Conservation (phyloP, 2,329 filamentous ascomycete genomes). For the Talaromyces pinophilus region DNA sequence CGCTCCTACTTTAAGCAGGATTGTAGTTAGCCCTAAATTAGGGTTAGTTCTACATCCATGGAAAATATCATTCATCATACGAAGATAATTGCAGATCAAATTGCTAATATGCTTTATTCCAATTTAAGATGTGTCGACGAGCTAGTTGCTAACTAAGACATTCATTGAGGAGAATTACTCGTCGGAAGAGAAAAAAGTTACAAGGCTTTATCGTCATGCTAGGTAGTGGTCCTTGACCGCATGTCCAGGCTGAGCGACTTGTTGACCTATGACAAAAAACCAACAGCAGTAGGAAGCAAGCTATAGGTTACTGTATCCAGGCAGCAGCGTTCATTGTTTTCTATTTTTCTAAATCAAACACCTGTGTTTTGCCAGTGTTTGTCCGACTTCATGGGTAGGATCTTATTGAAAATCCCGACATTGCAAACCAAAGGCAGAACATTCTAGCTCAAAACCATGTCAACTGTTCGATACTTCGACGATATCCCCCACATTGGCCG, state of each 20-base stretch:
- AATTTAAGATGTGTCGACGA: not conserved
- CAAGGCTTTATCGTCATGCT: not conserved
- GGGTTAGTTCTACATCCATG: not conserved
- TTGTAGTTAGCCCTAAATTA: not conserved
- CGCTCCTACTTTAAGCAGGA: not conserved
- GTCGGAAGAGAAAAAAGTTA: not conserved
- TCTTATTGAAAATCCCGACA: not conserved
- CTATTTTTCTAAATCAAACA: not conserved
- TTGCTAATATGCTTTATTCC: not conserved
- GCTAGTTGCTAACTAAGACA: no score
- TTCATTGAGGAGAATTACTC: not conserved
- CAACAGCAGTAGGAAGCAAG: not conserved
- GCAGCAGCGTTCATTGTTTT: not conserved
- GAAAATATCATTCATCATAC: not conserved
- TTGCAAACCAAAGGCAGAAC: no score
- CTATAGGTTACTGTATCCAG: not conserved
- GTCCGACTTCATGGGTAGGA: not conserved
- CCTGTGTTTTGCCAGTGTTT: not conserved
- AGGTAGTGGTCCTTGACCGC: not conserved
- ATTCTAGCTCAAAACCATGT: not conserved
- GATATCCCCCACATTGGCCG: slow-evolving; percentile 18
- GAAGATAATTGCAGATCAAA: not conserved
- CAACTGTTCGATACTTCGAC: slow-evolving; percentile 13
- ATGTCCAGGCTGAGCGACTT: not conserved
- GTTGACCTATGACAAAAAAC: no score